These are phyloP conservation scores for Xerocomellus amylosporus DNA, from an alignment of 768 basidiomycete species.

Conservation along the genomic window DNA sequence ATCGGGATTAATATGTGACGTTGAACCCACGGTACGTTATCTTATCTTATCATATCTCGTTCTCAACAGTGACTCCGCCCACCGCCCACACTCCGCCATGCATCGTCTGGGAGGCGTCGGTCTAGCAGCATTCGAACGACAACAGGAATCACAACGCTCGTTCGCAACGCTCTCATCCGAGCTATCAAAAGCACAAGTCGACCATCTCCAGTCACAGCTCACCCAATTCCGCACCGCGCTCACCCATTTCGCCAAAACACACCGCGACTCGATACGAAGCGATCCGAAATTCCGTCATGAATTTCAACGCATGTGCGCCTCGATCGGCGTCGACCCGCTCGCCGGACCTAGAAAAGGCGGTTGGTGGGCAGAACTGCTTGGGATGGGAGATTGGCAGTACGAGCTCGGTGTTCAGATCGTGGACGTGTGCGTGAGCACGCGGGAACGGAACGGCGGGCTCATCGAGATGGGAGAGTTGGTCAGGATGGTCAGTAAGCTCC, in stretches of 20 bases:
- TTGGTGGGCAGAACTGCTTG: constrained; percentile 89
- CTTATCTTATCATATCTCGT: constrained; percentile 24
- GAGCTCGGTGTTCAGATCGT: constrained; percentile 96
- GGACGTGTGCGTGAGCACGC: constrained; percentile 83
- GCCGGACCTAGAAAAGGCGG: constrained; percentile 34
- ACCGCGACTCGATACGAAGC: constrained; percentile 27
- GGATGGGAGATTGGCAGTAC: constrained; percentile 91
- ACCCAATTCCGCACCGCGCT: constrained; percentile 81
- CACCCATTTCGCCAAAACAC: constrained; percentile 73
- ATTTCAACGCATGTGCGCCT: too few species aligned
- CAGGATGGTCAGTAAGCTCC: constrained; percentile 69
- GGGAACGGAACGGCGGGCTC: constrained; percentile 88
- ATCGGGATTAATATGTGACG: neutral
- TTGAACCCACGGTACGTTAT: constrained; percentile 1
- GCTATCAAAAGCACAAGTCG: constrained; percentile 73
- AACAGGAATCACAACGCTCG: constrained; percentile 74
- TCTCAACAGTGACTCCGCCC: too few species aligned
- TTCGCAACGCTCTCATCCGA: constrained; percentile 80
- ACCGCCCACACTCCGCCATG: too few species aligned
- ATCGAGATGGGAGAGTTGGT: constrained; percentile 87
- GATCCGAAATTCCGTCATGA: too few species aligned
- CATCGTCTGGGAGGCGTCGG: constrained; percentile 79
- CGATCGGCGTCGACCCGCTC: too few species aligned
- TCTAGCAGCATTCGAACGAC: constrained; percentile 85
- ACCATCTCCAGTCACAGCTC: constrained; percentile 77